phyloP scores from a whole-genome alignment of 2,329 filamentous ascomycete genomes.

The Xylaria sp. region DNA sequence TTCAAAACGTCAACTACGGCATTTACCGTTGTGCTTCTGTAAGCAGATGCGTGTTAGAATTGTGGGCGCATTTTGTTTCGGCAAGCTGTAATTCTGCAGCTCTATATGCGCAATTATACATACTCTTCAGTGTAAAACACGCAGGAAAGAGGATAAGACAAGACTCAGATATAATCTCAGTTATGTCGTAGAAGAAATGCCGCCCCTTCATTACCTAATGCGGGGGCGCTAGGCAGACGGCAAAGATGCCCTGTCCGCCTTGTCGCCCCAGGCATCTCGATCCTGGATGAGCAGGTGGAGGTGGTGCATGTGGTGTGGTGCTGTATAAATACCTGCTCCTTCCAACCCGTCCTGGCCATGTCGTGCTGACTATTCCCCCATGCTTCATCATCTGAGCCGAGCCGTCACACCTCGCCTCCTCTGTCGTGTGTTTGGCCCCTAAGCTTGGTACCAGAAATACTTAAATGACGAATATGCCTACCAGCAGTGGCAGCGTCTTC shows the following conservation, averaged over 20 bases:
- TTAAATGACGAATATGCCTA: constrained; percentile 42
- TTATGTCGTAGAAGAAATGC: background rate
- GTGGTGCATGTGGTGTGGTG: background rate
- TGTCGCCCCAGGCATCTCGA: background rate
- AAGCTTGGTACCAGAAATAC: too few species aligned
- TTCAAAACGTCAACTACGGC: background rate
- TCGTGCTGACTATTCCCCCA: background rate
- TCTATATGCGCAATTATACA: too few species aligned
- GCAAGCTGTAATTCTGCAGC: background rate
- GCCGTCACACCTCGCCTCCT: too few species aligned
- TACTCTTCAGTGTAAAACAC: too few species aligned
- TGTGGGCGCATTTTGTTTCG: background rate
- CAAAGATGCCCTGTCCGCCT: too few species aligned
- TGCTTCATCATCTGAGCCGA: background rate
- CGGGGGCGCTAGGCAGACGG: background rate
- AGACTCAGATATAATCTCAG: too few species aligned
- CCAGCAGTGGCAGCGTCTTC: constrained; percentile 51
- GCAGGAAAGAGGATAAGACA: too few species aligned
- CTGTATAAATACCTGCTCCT: constrained; percentile 14
- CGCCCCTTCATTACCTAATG: background rate
- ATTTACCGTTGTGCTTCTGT: background rate
- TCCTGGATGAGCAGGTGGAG: background rate
- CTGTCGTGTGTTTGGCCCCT: background rate
- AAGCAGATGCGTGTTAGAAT: background rate
- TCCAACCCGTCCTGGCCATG: background rate